Evolutionary conservation across 1,284 basidiomycete species (phyloP), one percentile per base, ranked within the genome.

Genomic region (Peniophora sp.): DNA sequence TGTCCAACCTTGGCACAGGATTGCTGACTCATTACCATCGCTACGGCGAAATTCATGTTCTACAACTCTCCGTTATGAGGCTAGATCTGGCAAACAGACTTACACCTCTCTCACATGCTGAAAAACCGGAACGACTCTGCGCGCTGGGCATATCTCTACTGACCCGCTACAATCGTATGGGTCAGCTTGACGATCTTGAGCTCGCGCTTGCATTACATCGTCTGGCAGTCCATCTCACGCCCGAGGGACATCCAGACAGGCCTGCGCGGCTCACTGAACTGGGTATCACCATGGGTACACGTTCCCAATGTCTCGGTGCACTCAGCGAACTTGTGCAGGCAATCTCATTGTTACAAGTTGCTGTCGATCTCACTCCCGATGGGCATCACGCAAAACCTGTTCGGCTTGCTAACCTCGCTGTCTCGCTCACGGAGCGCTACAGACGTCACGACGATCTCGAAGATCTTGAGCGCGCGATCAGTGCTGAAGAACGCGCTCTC

Each of bases 211-310:
- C 35, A 14, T 20, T 14, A 1, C 34, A 12, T 14, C 25, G 27
- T 8, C 38, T 48, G n/a, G 51, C 53, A 3, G 23, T 45, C 2
- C 24, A 34, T 3, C n/a, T 52, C 14, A 48, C 48, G 24, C 23
- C 45, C 10, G 23, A 44, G 2, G 53, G 48, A 6, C 48, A 52
- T 32, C 38, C 51, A 10, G 22, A 49, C 24, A 41, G 41, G 36
- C 34, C 45, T 16, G 25, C 27, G 49, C 50, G 55, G 8, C 50
- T 65, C 25, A 54, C 55, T 48, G 56, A 58, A 41, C 52, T 68
- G 25, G 66, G 64, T 16, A 56, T 49, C 27, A 58, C 62, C 8
- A 49, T 66, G 45, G 57, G 60, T 45, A 53, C 62, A 35, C 62
- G 62, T 34, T 63, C 59, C 45, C 55, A 59, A 11, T 54, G 47